Percentiles rank a stretch among this genome's conserved stretches.
Evolutionary conservation across 2,329 filamentous ascomycete species (phyloP).

Genomic region (Cryphonectria nitschkei): DNA sequence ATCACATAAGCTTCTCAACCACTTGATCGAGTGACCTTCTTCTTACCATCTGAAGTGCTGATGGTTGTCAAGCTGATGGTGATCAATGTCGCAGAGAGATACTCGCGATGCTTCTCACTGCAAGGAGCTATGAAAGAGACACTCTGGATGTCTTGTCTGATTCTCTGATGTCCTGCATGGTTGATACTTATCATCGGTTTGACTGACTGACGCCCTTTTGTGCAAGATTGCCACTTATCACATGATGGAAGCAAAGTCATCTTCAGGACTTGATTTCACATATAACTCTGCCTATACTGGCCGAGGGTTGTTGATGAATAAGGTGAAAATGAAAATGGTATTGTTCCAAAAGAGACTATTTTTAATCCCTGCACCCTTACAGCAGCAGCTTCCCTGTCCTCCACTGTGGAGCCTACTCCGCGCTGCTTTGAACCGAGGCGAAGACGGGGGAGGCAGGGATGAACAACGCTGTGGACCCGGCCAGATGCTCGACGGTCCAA

Average conservation of each 20-base stretch:
- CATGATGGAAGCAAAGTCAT: not conserved
- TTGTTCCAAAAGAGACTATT: not conserved
- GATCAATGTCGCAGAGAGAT: not conserved
- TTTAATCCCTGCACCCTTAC: not conserved
- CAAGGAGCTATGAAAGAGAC: not conserved
- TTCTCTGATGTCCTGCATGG: not conserved
- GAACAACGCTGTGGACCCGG: not conserved
- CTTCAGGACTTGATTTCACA: no score
- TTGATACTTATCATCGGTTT: not conserved
- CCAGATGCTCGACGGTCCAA: slow-evolving; percentile 19
- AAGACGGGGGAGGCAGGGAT: not conserved
- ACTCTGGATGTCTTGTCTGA: not conserved
- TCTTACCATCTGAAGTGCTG: not conserved
- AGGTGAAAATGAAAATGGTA: no score
- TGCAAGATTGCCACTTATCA: not conserved
- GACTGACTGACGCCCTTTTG: not conserved
- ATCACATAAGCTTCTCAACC: not conserved
- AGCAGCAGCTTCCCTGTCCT: not conserved
- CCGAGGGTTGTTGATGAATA: no score
- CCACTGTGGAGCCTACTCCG: slow-evolving; percentile 7
- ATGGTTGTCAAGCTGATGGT: not conserved
- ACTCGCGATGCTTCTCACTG: not conserved
- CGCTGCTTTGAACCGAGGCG: slow-evolving; percentile 12
- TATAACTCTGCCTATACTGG: no score
- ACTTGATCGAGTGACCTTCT: not conserved